phyloP scores from a whole-genome alignment of 1,139 yeast species.

The Hansenula anomala region DNA sequence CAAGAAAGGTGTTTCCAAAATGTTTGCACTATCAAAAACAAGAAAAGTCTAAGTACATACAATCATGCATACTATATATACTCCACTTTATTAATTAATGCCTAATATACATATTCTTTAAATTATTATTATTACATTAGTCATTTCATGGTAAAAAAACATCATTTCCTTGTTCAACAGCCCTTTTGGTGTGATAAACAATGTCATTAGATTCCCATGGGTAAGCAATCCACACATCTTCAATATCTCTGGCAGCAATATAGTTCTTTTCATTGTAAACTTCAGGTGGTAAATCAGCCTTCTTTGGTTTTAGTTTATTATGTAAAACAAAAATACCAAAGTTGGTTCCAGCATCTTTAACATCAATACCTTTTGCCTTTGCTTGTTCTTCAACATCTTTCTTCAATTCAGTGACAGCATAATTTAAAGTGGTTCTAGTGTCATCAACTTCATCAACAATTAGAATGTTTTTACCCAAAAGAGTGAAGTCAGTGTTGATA shows the following conservation, averaged over 20 bases:
- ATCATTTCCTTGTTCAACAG: conserved; percentile 71
- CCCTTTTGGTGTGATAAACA: conserved; percentile 77
- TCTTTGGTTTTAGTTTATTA: conserved; percentile 86
- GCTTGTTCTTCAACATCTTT: conserved; percentile 71
- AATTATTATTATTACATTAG: too few species aligned
- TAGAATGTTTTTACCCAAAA: conserved; percentile 76
- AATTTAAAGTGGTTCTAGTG: conserved; percentile 90
- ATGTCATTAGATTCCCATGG: conserved; percentile 97
- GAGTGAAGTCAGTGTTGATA: conserved; percentile 47
- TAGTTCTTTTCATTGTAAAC: conserved; percentile 49
- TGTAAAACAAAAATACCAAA: conserved; percentile 91
- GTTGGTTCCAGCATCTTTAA: conserved; percentile 45
- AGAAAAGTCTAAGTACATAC: conserved; percentile 6
- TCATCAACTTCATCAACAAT: conserved; percentile 96
- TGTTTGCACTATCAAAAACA: conserved; percentile 8
- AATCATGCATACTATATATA: not conserved
- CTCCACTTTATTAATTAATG: not conserved
- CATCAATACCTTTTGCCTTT: conserved; percentile 34
- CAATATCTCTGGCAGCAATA: conserved; percentile 87
- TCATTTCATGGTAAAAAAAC: conserved; percentile 25
- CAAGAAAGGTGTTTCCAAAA: conserved; percentile 4
- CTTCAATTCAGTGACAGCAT: conserved; percentile 81
- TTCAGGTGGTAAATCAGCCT: conserved; percentile 56
- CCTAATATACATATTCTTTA: not conserved
- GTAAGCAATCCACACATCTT: conserved; percentile 94